Evolutionary conservation across 2,329 filamentous ascomycete genomes (phyloP), one percentile per base, ranked within the genome.

Genomic region (Torrubiella hemipterigena): DNA sequence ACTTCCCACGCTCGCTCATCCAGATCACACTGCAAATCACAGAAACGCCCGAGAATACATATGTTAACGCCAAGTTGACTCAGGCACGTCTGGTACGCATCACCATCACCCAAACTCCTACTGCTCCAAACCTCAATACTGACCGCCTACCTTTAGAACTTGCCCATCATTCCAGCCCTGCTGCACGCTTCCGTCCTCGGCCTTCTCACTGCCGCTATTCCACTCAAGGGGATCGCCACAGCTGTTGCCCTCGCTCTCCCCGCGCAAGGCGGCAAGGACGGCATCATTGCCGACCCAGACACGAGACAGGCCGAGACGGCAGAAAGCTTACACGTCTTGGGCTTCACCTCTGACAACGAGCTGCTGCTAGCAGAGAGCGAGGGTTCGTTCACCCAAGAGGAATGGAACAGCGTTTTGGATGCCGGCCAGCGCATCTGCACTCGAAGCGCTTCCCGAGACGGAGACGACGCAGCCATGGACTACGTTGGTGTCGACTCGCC

Each of bases 11-110:
- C 30, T 79, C 73, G 30, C 66, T 87, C 40, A 77, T 93, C 33
- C 84, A 93, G 53, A 60, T 93, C 39, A 83, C 81, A 9, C 65
- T 93, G n/a, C 84, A 93, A 56, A 63, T 91, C 24, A 68, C 73
- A 35, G 67, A 69, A 38, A 63, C 69, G n/a, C 80, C 81, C 2
- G 73, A 77, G 39, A 78, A 81, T 47, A 73, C 77, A 41, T 72
- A 73, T 47, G 59, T 65, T 31, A 71, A 72, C 47, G 65, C 66
- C 32, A 78, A 75, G 43, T 57, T 77, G 32, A 59, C 63, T 29
- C 71, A 75, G 46, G 63, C 73, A 21, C 69, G 63, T 52, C 60
- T 72, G 45, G 79, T 82, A 59, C 49, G 70, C 46, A 24, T 27
- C 6, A 12, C 18, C 21, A 28, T 30, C 18, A 28, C 27, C 19